These are phyloP conservation scores for Cucurbita pepo DNA, from an alignment of 306 rosid genomes.

Conservation along the genomic window DNA sequence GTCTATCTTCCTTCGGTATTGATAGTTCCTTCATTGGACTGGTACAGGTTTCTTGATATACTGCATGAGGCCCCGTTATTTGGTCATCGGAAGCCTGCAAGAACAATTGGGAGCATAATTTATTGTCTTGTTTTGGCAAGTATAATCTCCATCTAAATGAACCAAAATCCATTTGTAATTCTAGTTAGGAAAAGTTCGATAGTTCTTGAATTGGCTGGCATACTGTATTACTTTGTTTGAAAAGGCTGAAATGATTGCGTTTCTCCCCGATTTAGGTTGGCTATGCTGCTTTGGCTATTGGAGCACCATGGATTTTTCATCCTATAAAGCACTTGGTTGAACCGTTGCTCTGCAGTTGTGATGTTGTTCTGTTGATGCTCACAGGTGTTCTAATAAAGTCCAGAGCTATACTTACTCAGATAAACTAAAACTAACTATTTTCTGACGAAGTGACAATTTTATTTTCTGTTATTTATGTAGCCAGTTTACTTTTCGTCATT, in stretches of 20 bases:
- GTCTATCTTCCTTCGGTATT: not conserved
- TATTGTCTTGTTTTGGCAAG: conserved; percentile 68
- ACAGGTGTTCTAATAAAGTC: conserved; percentile 38
- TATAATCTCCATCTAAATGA: not conserved
- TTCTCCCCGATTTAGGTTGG: conserved; percentile 46
- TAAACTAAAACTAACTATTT: not conserved
- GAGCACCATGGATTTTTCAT: conserved; percentile 62
- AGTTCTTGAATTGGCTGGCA: not conserved
- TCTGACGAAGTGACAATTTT: not conserved
- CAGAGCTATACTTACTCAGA: not conserved
- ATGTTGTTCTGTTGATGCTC: conserved; percentile 58
- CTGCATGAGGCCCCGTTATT: conserved; percentile 88
- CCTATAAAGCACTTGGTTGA: conserved; percentile 25
- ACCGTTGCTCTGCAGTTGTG: conserved; percentile 72
- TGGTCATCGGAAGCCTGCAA: conserved; percentile 76
- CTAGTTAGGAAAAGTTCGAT: not conserved
- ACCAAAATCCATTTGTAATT: not conserved
- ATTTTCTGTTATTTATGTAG: not conserved
- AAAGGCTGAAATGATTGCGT: not conserved
- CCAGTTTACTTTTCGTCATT: not conserved
- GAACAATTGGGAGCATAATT: conserved; percentile 63
- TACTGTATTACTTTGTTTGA: not conserved
- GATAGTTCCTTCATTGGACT: not conserved
- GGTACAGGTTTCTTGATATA: conserved; percentile 68
- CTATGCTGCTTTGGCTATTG: conserved; percentile 53